Conservation (phyloP, 306 rosid species). For the Alnus glutinosa region DNA sequence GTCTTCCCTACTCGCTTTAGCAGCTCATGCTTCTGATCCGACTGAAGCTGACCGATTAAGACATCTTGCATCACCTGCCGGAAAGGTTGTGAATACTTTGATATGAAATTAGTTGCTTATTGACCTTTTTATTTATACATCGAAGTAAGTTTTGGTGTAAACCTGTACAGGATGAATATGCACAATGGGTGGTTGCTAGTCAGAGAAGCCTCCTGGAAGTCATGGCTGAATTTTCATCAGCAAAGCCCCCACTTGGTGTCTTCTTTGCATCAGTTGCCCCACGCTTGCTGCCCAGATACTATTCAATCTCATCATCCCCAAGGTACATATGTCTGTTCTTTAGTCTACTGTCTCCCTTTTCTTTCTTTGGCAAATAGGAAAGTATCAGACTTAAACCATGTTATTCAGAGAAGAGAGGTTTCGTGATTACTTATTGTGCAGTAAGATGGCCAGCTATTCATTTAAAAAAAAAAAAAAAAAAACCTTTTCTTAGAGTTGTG, state of each 20-base stretch:
- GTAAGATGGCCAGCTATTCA: neutral
- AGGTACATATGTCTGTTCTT: constrained; percentile 37
- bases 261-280: constrained; percentile 94
- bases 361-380: constrained; percentile 5
- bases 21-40: constrained; percentile 87
- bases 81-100: constrained; percentile 65
- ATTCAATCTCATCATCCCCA: constrained; percentile 96
- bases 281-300: constrained; percentile 90
- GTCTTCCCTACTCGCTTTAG: constrained; percentile 84
- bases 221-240: constrained; percentile 87
- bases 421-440: neutral
- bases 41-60: constrained; percentile 83
- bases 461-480: neutral
- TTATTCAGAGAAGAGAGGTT: neutral
- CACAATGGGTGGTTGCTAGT: constrained; percentile 75
- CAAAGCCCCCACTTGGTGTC: constrained; percentile 89
- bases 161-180: constrained; percentile 77
- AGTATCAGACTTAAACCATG: neutral
- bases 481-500: neutral
- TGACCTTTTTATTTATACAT: constrained; percentile 27
- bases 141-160: constrained; percentile 28
- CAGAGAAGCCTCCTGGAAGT: constrained; percentile 98
- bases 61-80: constrained; percentile 92
- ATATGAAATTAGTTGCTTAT: neutral
- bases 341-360: neutral